phyloP scores from a whole-genome alignment of 2,329 filamentous ascomycete species.

The Nectriaceae sp. region DNA sequence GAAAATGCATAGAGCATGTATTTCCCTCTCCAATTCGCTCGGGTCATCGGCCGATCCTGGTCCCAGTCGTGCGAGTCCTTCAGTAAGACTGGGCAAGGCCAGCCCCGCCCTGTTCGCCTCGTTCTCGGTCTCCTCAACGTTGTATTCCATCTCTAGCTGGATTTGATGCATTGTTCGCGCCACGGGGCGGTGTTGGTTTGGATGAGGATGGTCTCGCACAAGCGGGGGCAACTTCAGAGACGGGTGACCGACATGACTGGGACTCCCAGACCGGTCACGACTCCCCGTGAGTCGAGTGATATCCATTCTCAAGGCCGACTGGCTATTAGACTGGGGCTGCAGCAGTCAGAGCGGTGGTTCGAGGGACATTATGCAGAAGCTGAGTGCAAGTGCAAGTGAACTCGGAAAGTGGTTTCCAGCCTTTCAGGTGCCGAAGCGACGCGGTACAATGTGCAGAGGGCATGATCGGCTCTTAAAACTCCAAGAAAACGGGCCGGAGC shows the following conservation, averaged over 20 bases:
- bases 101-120: slow-evolving; percentile 9
- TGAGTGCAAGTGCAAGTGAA: background rate
- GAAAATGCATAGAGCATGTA: slow-evolving; percentile 24
- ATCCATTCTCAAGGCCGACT: background rate
- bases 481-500: background rate
- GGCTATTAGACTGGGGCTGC: background rate
- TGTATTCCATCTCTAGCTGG: slow-evolving; percentile 24
- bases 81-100: slow-evolving; percentile 3
- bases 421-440: background rate
- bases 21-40: slow-evolving; percentile 12
- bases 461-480: background rate
- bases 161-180: slow-evolving; percentile 23
- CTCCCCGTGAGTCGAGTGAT: background rate
- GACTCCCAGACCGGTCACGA: background rate
- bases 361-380: background rate
- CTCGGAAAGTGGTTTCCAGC: background rate
- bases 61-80: background rate
- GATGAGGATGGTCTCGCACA: slow-evolving; percentile 11
- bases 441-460: background rate
- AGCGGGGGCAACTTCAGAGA: slow-evolving; percentile 17
- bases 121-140: slow-evolving; percentile 21
- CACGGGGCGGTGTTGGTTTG: slow-evolving; percentile 9
- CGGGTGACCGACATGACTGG: slow-evolving; percentile 1
- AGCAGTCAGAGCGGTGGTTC: background rate
- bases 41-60: background rate